phyloP scores from a whole-genome alignment of 1,284 basidiomycete genomes.

The Sporisorium sorghi region DNA sequence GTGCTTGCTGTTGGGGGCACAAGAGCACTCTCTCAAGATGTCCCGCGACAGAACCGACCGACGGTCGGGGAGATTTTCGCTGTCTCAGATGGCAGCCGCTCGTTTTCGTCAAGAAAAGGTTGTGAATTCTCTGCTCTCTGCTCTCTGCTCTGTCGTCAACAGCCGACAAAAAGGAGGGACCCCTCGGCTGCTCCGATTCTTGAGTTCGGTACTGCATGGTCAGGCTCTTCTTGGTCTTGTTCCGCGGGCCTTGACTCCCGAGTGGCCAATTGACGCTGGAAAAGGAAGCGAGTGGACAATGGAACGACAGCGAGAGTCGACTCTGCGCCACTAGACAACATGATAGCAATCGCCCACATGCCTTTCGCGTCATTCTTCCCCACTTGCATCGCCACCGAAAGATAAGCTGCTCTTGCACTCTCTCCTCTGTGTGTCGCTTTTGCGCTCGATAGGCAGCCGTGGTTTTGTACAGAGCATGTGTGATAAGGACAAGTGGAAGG shows the following conservation, averaged over 20 bases:
- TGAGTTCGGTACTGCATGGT: not conserved
- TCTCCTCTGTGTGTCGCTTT: not conserved
- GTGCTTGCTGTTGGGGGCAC: not conserved
- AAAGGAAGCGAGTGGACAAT: not conserved
- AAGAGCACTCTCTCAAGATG: not conserved
- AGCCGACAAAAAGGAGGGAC: not conserved
- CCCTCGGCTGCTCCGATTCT: not conserved
- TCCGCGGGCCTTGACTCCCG: not conserved
- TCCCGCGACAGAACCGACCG: conserved; percentile 2
- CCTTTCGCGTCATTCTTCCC: not conserved
- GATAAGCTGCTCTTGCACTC: conserved; percentile 4
- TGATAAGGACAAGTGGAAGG: not conserved
- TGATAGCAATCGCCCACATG: not conserved
- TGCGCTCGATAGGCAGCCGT: not conserved
- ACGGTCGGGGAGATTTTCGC: conserved; percentile 11
- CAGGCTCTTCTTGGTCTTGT: not conserved
- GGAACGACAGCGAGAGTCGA: not conserved
- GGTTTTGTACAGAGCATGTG: not conserved
- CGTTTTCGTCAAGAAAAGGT: too few species aligned
- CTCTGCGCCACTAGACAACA: not conserved
- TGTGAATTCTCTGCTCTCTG: too few species aligned
- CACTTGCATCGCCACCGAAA: not conserved
- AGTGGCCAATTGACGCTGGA: not conserved
- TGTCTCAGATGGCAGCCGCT: conserved; percentile 1
- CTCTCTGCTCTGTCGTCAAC: too few species aligned